A percentile compares a stretch with the other conserved stretches of the same genome.
Conservation (phyloP, 805 yeast genomes). For the Starmerella etchellsii region DNA sequence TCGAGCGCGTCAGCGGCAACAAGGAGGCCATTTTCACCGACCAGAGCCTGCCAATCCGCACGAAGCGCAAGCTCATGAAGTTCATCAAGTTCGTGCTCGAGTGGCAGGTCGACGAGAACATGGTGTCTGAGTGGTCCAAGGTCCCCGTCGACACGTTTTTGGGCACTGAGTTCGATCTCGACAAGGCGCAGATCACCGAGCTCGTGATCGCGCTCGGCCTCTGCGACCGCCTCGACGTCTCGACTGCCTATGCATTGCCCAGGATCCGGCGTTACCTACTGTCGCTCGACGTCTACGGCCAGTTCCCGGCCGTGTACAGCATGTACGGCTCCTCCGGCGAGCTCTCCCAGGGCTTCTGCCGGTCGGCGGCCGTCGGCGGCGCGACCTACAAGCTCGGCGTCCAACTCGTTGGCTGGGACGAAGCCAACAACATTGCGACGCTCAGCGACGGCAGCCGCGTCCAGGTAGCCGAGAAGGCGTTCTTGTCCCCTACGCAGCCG, state of each 20-base stretch:
- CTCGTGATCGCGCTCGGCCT: constrained; percentile 78
- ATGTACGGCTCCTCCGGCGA: constrained; percentile 96
- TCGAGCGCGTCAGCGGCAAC: constrained; percentile 72
- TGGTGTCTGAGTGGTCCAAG: constrained; percentile 45
- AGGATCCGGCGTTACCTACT: constrained; percentile 71
- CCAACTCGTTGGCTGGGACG: constrained; percentile 50
- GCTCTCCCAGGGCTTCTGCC: constrained; percentile 87
- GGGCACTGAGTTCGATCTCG: constrained; percentile 52
- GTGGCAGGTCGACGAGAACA: constrained; percentile 47
- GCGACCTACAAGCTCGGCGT: constrained; percentile 81
- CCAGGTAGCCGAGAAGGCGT: constrained; percentile 63
- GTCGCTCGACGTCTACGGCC: constrained; percentile 85
- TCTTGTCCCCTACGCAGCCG: constrained; percentile 45
- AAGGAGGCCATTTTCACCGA: constrained; percentile 91
- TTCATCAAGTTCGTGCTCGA: constrained; percentile 75
- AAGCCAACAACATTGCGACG: constrained; percentile 47
- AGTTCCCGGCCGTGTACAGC: constrained; percentile 81
- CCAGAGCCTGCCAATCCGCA: constrained; percentile 56
- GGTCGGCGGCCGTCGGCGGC: constrained; percentile 97
- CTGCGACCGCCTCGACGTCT: constrained; percentile 45
- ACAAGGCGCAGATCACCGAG: constrained; percentile 65
- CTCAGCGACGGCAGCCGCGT: constrained; percentile 56
- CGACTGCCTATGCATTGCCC: constrained; percentile 62
- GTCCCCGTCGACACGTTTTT: constrained; percentile 50
- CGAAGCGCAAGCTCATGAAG: constrained; percentile 80